phyloP scores from a whole-genome alignment of 805 yeast species.

The Lipomyces mesembrius region DNA sequence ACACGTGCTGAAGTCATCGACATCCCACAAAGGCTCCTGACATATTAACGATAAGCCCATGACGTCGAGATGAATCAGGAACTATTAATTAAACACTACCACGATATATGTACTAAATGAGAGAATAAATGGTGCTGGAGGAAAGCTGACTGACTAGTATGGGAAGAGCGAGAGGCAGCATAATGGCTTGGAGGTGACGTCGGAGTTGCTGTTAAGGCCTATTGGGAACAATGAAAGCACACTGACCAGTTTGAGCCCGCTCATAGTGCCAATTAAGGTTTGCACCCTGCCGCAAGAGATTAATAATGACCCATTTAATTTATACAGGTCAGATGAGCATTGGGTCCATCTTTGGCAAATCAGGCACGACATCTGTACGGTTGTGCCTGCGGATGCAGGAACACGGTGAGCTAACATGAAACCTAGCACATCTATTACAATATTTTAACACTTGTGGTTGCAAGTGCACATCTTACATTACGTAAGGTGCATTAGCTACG shows the following conservation, averaged over 20 bases:
- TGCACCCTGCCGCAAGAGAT: too few relatives aligned
- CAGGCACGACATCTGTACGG: neutral
- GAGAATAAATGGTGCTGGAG: too few relatives aligned
- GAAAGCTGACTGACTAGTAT: too few relatives aligned
- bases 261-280: too few relatives aligned
- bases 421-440: neutral
- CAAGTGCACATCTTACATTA: neutral
- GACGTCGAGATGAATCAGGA: neutral
- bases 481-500: neutral
- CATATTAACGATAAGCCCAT: constrained; percentile 16
- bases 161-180: neutral
- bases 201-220: too few relatives aligned
- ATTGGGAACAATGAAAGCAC: too few relatives aligned
- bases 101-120: neutral
- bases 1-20: constrained; percentile 64
- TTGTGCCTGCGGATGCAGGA: neutral
- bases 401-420: neutral
- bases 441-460: neutral
- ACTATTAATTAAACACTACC: neutral
- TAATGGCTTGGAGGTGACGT: neutral
- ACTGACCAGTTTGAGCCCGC: too few relatives aligned
- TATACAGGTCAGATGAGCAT: too few relatives aligned
- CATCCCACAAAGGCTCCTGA: constrained; percentile 53
- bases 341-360: neutral
- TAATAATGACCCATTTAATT: too few relatives aligned